These are phyloP conservation scores for Microstroma glucosiphilum DNA, from an alignment of 1,284 basidiomycete genomes.

Conservation along the genomic window DNA sequence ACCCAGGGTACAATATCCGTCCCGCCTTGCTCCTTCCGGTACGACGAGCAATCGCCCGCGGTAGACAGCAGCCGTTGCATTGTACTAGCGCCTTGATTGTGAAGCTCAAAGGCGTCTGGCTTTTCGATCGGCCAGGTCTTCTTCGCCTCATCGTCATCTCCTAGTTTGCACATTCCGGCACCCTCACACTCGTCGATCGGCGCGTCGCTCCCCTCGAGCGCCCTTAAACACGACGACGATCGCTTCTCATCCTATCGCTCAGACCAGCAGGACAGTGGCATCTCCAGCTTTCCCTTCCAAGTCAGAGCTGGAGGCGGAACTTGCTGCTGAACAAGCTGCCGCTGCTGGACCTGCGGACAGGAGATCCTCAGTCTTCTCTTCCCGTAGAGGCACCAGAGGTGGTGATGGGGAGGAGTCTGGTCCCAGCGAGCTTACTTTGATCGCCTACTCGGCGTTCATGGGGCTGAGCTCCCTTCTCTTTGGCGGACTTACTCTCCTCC, in stretches of 20 bases:
- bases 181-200: no score
- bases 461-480: slow-evolving; percentile 15
- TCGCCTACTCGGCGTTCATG: slow-evolving; percentile 29
- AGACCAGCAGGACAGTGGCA: slow-evolving; percentile 6
- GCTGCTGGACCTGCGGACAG: background rate
- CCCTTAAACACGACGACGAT: background rate
- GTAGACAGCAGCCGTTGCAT: no score
- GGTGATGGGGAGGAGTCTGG: slow-evolving; percentile 13
- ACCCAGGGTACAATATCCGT: no score
- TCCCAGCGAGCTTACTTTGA: slow-evolving; percentile 20
- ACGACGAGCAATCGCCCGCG: no score
- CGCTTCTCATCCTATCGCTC: background rate
- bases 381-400: background rate
- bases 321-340: slow-evolving; percentile 4
- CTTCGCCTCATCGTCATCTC: no score
- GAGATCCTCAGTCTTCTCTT: background rate
- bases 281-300: slow-evolving; percentile 8
- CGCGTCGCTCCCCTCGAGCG: background rate
- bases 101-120: no score
- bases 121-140: no score
- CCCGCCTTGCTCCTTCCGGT: no score
- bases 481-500: slow-evolving; percentile 12
- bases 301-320: slow-evolving; percentile 3
- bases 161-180: no score
- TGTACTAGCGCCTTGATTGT: no score